A percentile compares a stretch with the other conserved stretches of the same genome.
These are phyloP conservation scores for Cryptosporidium canis DNA, from an alignment of 169 alveolate species.

Conservation along the genomic window DNA sequence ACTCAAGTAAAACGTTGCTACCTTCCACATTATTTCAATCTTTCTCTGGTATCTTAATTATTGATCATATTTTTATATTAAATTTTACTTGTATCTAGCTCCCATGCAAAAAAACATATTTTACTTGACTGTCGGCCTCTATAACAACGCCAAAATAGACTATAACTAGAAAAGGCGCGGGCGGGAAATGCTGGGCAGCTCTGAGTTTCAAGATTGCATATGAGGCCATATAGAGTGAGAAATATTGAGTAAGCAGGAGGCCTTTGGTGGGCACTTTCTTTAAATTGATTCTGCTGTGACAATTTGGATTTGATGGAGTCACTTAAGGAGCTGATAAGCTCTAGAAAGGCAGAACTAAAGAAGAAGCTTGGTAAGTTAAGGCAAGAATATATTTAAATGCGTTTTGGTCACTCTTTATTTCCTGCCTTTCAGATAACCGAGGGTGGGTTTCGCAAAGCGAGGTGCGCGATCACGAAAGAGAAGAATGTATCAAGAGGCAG, in stretches of 20 bases:
- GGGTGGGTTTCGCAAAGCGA: slow-evolving; percentile 46
- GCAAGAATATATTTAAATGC: neutral
- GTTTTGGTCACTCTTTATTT: neutral
- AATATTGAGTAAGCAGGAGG: neutral
- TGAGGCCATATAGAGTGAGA: too few relatives aligned
- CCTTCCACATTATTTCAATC: neutral
- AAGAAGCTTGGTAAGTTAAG: slow-evolving; percentile 32
- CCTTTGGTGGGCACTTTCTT: neutral
- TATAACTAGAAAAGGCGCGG: neutral
- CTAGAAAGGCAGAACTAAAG: slow-evolving; percentile 14
- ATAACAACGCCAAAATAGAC: neutral
- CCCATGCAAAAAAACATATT: slow-evolving; percentile 55
- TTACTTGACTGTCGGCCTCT: slow-evolving; percentile 22
- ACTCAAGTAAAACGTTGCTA: neutral
- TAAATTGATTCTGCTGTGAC: neutral
- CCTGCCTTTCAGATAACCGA: neutral
- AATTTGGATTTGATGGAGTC: slow-evolving; percentile 31
- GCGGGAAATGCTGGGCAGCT: neutral
- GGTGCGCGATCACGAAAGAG: neutral
- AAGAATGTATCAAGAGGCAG: slow-evolving; percentile 24
- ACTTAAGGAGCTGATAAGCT: slow-evolving; percentile 13
- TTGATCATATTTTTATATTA: neutral
- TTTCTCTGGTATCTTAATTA: neutral
- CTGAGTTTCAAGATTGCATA: neutral
- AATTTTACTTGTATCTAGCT: slow-evolving; percentile 10